These are phyloP conservation scores for Entomortierella chlamydospora DNA, from an alignment of 192 early-diverging fungal species.

Conservation along the genomic window DNA sequence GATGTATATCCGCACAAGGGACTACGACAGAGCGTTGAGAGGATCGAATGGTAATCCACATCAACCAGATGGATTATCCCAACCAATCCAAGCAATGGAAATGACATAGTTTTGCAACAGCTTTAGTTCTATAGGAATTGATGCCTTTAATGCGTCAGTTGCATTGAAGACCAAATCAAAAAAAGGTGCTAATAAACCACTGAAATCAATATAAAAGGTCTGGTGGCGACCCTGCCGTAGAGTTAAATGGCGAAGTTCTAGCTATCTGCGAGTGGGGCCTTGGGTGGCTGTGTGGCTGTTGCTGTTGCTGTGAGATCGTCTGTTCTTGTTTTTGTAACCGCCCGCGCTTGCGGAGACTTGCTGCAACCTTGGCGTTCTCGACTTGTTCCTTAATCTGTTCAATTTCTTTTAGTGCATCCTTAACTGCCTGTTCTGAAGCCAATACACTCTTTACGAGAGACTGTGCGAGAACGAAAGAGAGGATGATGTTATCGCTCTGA, in stretches of 20 bases:
- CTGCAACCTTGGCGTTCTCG: slow-evolving; percentile 14
- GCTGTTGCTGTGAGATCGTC: slow-evolving; percentile 2
- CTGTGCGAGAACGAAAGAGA: neutral
- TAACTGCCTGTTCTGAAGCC: slow-evolving; percentile 25
- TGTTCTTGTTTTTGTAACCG: neutral
- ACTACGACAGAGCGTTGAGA: slow-evolving; percentile 23
- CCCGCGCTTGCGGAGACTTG: slow-evolving; percentile 2
- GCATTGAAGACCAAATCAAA: too few relatives aligned
- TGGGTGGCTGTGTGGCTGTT: slow-evolving; percentile 2
- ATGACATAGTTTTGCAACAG: too few relatives aligned
- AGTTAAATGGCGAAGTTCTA: neutral
- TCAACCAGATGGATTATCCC: neutral
- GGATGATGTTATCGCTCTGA: too few relatives aligned
- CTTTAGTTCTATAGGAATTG: too few relatives aligned
- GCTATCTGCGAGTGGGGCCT: too few relatives aligned
- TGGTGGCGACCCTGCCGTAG: slow-evolving; percentile 13
- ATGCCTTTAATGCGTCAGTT: too few relatives aligned
- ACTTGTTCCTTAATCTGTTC: slow-evolving; percentile 29
- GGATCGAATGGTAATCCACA: slow-evolving; percentile 24
- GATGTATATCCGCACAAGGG: slow-evolving; percentile 53
- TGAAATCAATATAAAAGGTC: slow-evolving; percentile 35
- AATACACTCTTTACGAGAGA: slow-evolving; percentile 28
- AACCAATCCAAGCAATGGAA: too few relatives aligned
- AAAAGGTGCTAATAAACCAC: too few relatives aligned
- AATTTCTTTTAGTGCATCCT: slow-evolving; percentile 27